A percentile compares a stretch with the other conserved stretches of the same genome.
phyloP scores from a whole-genome alignment of 1,284 basidiomycete genomes.

The Puccinia hordei region DNA sequence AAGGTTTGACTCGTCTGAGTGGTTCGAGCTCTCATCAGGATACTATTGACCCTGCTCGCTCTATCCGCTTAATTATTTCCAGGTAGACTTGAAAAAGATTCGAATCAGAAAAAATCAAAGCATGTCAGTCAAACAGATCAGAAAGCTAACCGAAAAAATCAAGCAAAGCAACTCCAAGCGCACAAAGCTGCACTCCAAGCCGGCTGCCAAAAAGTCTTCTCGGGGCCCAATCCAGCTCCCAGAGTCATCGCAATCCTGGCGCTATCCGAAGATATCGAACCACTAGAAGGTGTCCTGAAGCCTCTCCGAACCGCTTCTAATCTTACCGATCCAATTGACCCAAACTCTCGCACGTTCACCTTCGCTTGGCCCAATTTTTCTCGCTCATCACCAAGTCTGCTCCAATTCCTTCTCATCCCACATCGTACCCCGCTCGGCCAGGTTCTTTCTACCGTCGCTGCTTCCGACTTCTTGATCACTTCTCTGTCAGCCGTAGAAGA shows the following conservation, averaged over 20 bases:
- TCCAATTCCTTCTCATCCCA: slow-evolving; percentile 73
- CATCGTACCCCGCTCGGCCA: slow-evolving; percentile 66
- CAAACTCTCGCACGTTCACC: slow-evolving; percentile 8
- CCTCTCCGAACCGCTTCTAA: not conserved
- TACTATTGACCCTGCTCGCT: not conserved
- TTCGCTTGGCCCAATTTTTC: slow-evolving; percentile 30
- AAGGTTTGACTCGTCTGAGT: slow-evolving; percentile 5
- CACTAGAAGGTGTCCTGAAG: slow-evolving; percentile 5
- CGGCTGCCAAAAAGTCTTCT: slow-evolving; percentile 30
- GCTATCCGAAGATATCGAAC: slow-evolving; percentile 37
- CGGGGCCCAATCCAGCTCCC: slow-evolving; percentile 34
- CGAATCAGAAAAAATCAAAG: slow-evolving; percentile 6
- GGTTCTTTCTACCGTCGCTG: slow-evolving; percentile 81
- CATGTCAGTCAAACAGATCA: slow-evolving; percentile 9
- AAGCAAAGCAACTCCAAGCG: slow-evolving; percentile 36
- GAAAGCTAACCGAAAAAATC: slow-evolving; percentile 38
- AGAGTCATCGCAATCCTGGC: slow-evolving; percentile 35
- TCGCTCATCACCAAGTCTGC: slow-evolving; percentile 51
- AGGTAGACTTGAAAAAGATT: slow-evolving; percentile 43
- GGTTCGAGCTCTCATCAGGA: not conserved
- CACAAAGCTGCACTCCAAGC: slow-evolving; percentile 35
- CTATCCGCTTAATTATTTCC: not conserved
- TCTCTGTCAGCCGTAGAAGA: slow-evolving; percentile 78
- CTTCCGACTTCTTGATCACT: slow-evolving; percentile 87
- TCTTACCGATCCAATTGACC: slow-evolving; percentile 12